A percentile compares a stretch with the other conserved stretches of the same genome.
Conservation (phyloP, 257 asterid species). For the Nemophila menziesii region DNA sequence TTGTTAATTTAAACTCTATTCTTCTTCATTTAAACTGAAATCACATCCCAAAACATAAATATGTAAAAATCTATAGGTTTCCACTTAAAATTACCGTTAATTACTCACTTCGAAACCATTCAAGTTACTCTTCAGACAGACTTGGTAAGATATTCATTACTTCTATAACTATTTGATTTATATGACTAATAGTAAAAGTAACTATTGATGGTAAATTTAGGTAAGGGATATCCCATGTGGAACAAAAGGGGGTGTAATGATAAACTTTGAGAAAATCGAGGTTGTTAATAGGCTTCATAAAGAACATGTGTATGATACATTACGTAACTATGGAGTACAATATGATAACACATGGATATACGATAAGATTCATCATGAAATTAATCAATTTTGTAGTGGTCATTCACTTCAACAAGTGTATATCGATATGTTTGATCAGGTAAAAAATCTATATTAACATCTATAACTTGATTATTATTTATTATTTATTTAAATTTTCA, state of each 20-base stretch:
- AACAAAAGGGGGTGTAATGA: conserved; percentile 98
- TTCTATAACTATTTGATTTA: background rate
- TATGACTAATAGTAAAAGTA: background rate
- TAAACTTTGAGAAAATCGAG: conserved; percentile 89
- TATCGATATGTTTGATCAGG: conserved; percentile 99
- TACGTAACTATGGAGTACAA: conserved; percentile 74
- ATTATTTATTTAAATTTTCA: conserved; percentile 18
- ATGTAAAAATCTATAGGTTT: conserved; percentile 46
- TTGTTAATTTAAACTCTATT: conserved; percentile 2
- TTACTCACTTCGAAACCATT: conserved; percentile 92
- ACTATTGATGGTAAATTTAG: conserved; percentile 31
- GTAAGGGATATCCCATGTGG: conserved; percentile 98
- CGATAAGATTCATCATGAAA: conserved; percentile 98
- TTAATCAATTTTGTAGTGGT: conserved; percentile 92
- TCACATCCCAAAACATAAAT: conserved; percentile 8
- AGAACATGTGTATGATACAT: conserved; percentile 72
- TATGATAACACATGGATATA: conserved; percentile 98
- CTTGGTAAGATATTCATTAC: conserved; percentile 39
- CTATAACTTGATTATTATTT: background rate
- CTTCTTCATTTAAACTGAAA: conserved; percentile 9
- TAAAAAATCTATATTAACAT: conserved; percentile 11
- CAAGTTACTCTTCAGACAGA: conserved; percentile 98
- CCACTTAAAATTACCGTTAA: conserved; percentile 75
- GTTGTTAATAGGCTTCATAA: conserved; percentile 88
- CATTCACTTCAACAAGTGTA: conserved; percentile 97